Conservation (phyloP, 805 yeast species). For the Yamadazyma laniorum region DNA sequence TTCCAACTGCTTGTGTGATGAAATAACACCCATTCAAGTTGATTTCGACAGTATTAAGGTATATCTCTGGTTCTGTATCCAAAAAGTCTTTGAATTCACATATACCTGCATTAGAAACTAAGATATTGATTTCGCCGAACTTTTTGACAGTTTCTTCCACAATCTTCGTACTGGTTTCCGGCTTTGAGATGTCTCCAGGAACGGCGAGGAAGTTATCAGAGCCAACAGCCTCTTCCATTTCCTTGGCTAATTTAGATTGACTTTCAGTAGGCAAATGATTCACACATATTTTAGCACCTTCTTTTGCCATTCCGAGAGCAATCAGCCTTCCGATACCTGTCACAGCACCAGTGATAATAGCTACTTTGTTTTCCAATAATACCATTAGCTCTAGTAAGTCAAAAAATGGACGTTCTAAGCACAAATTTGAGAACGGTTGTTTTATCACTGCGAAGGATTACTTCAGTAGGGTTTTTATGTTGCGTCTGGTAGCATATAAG, state of each 20-base stretch:
- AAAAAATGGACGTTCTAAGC: background rate
- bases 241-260: slow-evolving; percentile 20
- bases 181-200: slow-evolving; percentile 45
- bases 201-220: slow-evolving; percentile 29
- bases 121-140: slow-evolving; percentile 41
- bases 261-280: slow-evolving; percentile 26
- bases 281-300: slow-evolving; percentile 43
- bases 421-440: too few species aligned
- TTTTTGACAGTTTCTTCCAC: slow-evolving; percentile 29
- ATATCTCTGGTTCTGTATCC: slow-evolving; percentile 38
- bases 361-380: slow-evolving; percentile 33
- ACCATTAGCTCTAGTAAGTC: background rate
- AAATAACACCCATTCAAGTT: slow-evolving; percentile 46
- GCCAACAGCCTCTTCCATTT: slow-evolving; percentile 23
- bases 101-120: slow-evolving; percentile 49
- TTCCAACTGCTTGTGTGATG: slow-evolving; percentile 47
- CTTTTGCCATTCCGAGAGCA: slow-evolving; percentile 39
- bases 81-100: slow-evolving; percentile 42
- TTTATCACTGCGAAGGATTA: too few species aligned
- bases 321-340: slow-evolving; percentile 48
- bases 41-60: slow-evolving; percentile 33
- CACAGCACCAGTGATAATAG: slow-evolving; percentile 45
- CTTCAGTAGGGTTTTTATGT: too few species aligned
- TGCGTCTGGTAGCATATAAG: too few species aligned
- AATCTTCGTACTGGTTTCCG: slow-evolving; percentile 33